Percentiles rank a stretch among this genome's conserved stretches.
These are phyloP conservation scores for Schoenoplectus tabernaemontani DNA, from an alignment of 202 grass and related monocot genomes.

Conservation along the genomic window DNA sequence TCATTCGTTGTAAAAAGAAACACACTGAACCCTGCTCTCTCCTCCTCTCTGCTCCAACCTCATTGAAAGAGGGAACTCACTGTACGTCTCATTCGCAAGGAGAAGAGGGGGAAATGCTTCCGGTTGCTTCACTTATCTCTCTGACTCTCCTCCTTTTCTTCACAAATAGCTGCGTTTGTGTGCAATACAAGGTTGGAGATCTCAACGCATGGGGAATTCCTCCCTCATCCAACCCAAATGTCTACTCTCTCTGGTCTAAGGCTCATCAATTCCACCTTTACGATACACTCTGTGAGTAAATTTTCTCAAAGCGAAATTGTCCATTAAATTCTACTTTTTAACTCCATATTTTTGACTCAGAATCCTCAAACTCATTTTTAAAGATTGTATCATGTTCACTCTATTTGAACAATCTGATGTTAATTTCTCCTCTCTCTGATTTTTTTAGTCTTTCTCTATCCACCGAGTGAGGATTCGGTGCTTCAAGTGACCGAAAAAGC, in stretches of 20 bases:
- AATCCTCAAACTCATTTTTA: too few relatives aligned
- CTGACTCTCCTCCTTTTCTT: conserved; percentile 15
- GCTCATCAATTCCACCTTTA: conserved; percentile 41
- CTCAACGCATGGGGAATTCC: conserved; percentile 71
- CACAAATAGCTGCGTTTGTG: conserved; percentile 14
- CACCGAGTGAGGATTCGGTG: conserved; percentile 65
- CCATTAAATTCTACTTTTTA: too few relatives aligned
- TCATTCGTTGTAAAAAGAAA: too few relatives aligned
- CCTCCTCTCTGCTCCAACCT: too few relatives aligned
- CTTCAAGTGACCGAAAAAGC: conserved; percentile 46
- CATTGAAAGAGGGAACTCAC: too few relatives aligned
- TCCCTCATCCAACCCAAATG: conserved; percentile 44
- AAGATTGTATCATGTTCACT: too few relatives aligned
- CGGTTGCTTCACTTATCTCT: conserved; percentile 5
- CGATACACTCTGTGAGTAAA: conserved; percentile 59
- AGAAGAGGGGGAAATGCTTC: background rate
- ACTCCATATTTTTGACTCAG: too few relatives aligned
- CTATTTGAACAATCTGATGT: background rate
- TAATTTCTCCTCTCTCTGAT: background rate
- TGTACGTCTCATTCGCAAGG: too few relatives aligned
- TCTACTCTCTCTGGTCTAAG: conserved; percentile 49
- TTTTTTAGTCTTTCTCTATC: conserved; percentile 69
- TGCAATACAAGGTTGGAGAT: conserved; percentile 76
- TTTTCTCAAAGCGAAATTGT: background rate
- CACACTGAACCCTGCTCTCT: too few relatives aligned